Conservation (phyloP, 2,329 filamentous ascomycete genomes). For the Pseudogymnoascus sp. region DNA sequence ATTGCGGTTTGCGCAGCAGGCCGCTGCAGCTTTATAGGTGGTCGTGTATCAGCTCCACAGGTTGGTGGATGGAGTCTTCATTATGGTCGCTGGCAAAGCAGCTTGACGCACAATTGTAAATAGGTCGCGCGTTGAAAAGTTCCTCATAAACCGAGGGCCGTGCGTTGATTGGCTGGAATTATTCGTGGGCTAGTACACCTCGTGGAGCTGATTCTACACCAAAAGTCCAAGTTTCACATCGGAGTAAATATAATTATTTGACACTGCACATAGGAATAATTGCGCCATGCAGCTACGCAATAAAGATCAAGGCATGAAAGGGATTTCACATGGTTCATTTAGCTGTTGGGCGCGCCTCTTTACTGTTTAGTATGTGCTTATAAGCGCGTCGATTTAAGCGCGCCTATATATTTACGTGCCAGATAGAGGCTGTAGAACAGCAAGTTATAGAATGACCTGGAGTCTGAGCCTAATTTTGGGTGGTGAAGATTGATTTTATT, state of each 20-base stretch:
- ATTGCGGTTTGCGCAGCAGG: slow-evolving; percentile 23
- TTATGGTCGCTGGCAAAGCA: slow-evolving; percentile 12
- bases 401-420: background rate
- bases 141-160: slow-evolving; percentile 10
- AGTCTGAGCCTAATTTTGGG: background rate
- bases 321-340: background rate
- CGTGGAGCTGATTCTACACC: background rate
- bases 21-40: slow-evolving; percentile 24
- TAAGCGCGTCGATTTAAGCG: background rate
- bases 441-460: background rate
- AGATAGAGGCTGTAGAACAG: no score
- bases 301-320: background rate
- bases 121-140: slow-evolving; percentile 11
- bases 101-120: slow-evolving; percentile 7
- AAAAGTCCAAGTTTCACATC: background rate
- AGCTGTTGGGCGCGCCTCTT: background rate
- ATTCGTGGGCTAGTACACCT: slow-evolving; percentile 1
- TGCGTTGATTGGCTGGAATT: slow-evolving; percentile 8
- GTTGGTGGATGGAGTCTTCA: slow-evolving; percentile 10
- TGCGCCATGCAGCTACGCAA: background rate
- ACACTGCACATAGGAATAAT: background rate
- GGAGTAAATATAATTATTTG: background rate
- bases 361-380: background rate
- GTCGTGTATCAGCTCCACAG: slow-evolving; percentile 11
- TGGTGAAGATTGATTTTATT: slow-evolving; percentile 9